Percentiles rank a stretch among this genome's conserved stretches.
phyloP scores from a whole-genome alignment of 2,329 filamentous ascomycete genomes.

The Aspergillus calidoustus region DNA sequence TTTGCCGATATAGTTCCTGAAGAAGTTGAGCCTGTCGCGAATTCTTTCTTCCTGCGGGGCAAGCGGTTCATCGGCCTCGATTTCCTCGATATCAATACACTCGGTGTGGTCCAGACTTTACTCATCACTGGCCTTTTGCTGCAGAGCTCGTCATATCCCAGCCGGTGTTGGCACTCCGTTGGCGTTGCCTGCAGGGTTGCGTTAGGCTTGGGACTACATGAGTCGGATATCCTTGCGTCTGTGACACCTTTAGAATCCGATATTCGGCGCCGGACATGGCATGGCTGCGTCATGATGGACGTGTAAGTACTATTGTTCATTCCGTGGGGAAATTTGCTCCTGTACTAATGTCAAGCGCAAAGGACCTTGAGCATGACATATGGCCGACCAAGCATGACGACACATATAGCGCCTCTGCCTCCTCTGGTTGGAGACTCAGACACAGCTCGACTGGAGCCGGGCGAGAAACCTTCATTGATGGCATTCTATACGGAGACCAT shows the following conservation, averaged over 20 bases:
- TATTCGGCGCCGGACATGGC: slow-evolving; percentile 44
- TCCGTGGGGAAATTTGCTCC: background rate
- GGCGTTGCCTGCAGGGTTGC: slow-evolving; percentile 50
- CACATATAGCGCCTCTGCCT: slow-evolving; percentile 32
- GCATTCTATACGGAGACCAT: slow-evolving; percentile 34
- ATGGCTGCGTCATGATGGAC: slow-evolving; percentile 47
- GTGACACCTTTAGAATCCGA: slow-evolving; percentile 41
- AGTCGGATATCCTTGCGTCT: slow-evolving; percentile 24
- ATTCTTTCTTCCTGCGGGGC: slow-evolving; percentile 41
- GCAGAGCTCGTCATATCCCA: slow-evolving; percentile 48
- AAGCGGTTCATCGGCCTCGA: slow-evolving; percentile 45
- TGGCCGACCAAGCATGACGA: slow-evolving; percentile 41
- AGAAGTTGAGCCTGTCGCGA: slow-evolving; percentile 35
- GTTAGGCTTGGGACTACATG: slow-evolving; percentile 49
- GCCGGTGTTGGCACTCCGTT: slow-evolving; percentile 50
- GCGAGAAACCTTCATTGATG: slow-evolving; percentile 25
- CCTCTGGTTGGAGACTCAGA: slow-evolving; percentile 23
- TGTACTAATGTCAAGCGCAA: background rate
- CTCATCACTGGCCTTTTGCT: slow-evolving; percentile 46
- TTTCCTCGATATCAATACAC: slow-evolving; percentile 42
- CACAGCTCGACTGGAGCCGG: background rate
- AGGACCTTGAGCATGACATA: slow-evolving; percentile 48
- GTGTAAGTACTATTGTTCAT: slow-evolving; percentile 30
- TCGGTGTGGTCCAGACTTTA: slow-evolving; percentile 49
- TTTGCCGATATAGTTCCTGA: slow-evolving; percentile 41